phyloP scores from a whole-genome alignment of 2,329 filamentous ascomycete species.

The Stagonosporopsis tanaceti region DNA sequence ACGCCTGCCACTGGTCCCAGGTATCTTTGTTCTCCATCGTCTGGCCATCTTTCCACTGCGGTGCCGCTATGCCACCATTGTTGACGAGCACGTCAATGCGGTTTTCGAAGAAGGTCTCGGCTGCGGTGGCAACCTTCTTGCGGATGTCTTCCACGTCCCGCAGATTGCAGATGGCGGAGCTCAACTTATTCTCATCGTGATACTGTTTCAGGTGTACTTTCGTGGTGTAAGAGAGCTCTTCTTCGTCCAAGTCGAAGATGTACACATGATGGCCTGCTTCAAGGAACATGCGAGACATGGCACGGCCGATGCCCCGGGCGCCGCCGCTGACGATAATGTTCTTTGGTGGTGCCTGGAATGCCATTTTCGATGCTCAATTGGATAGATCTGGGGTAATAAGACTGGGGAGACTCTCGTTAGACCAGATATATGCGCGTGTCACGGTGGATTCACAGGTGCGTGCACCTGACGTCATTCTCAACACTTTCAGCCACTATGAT shows the following conservation, averaged over 20 bases:
- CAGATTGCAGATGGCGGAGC: constrained; percentile 55
- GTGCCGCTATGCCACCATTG: constrained; percentile 48
- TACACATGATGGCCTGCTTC: constrained; percentile 56
- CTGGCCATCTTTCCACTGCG: constrained; percentile 55
- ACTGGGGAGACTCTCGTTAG: neutral
- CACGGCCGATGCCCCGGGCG: constrained; percentile 59
- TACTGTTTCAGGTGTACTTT: constrained; percentile 51
- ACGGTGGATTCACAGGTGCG: constrained; percentile 20
- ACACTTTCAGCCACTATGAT: constrained; percentile 1
- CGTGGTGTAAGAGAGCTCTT: constrained; percentile 49
- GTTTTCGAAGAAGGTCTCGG: constrained; percentile 53
- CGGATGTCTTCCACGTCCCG: constrained; percentile 54
- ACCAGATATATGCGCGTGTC: neutral
- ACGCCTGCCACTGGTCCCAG: constrained; percentile 56
- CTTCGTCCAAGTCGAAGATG: constrained; percentile 55
- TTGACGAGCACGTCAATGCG: constrained; percentile 52
- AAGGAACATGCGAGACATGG: constrained; percentile 56
- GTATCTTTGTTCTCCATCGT: constrained; percentile 57
- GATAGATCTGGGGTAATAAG: neutral
- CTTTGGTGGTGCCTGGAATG: constrained; percentile 28
- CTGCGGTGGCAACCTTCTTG: constrained; percentile 51
- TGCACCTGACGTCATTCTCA: constrained; percentile 38
- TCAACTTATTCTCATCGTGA: constrained; percentile 45
- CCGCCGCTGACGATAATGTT: constrained; percentile 54
- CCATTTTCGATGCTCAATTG: neutral